A percentile compares a stretch with the other conserved stretches of the same genome.
Conservation (phyloP, 192 early-diverging fungal species). For the Podochytrium sp. region DNA sequence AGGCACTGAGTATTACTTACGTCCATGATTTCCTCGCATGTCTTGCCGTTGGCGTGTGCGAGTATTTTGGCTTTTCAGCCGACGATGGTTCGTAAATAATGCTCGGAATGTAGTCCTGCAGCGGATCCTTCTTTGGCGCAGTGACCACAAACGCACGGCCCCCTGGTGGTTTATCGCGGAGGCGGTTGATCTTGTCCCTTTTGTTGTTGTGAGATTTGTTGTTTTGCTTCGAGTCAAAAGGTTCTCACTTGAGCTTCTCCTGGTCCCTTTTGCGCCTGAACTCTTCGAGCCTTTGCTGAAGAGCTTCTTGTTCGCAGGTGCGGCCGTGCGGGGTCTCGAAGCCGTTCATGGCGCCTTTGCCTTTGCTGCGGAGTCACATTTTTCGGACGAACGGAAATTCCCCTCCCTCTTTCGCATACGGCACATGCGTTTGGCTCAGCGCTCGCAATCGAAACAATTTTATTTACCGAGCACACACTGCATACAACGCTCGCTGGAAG, state of each 20-base stretch:
- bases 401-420: too few species aligned
- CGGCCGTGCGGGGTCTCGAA: too few species aligned
- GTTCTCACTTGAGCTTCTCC: neutral
- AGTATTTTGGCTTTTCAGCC: neutral
- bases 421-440: too few species aligned
- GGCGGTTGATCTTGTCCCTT: neutral
- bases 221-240: neutral
- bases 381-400: too few species aligned
- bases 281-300: neutral
- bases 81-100: neutral
- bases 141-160: constrained; percentile 3
- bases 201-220: neutral
- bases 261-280: neutral
- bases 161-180: neutral
- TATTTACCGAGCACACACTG: too few species aligned
- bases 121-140: constrained; percentile 13
- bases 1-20: too few species aligned
- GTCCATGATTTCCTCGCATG: neutral
- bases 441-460: too few species aligned
- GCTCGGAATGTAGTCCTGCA: neutral
- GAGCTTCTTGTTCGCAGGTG: neutral
- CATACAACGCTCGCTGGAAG: too few species aligned
- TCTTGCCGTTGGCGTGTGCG: neutral
- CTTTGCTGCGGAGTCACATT: too few species aligned
- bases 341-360: too few species aligned